Conservation (phyloP, 2,329 filamentous ascomycete species). For the Aspergillus sp. region DNA sequence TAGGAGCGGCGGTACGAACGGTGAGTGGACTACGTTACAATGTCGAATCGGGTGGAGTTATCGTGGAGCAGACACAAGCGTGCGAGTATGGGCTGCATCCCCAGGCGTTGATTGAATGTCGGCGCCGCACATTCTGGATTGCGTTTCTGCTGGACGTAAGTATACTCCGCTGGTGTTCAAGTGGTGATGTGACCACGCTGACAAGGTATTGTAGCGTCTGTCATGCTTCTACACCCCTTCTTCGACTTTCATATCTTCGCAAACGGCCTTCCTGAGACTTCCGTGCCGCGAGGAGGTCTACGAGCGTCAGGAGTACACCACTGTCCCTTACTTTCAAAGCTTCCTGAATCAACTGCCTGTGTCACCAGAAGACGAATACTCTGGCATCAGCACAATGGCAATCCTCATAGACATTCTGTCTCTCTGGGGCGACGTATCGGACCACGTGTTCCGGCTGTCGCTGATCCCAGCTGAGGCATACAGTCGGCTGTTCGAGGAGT, state of each 20-base stretch:
- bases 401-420: constrained; percentile 63
- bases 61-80: constrained; percentile 44
- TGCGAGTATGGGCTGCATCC: constrained; percentile 60
- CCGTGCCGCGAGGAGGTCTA: constrained; percentile 63
- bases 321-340: constrained; percentile 62
- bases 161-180: constrained; percentile 16
- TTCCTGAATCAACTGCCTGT: constrained; percentile 44
- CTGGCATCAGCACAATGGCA: constrained; percentile 53
- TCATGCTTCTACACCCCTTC: constrained; percentile 58
- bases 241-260: constrained; percentile 57
- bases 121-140: constrained; percentile 70
- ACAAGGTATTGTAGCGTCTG: constrained; percentile 49
- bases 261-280: constrained; percentile 66
- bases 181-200: constrained; percentile 15
- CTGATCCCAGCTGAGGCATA: constrained; percentile 46
- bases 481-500: constrained; percentile 48
- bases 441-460: constrained; percentile 56
- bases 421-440: constrained; percentile 65
- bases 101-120: constrained; percentile 62
- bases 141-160: constrained; percentile 66
- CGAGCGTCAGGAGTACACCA: constrained; percentile 58
- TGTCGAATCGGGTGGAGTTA: constrained; percentile 55
- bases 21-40: constrained; percentile 63
- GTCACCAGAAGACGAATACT: constrained; percentile 37
- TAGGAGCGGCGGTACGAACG: constrained; percentile 60